Conservation (phyloP, 495 filamentous ascomycete genomes). For the Baudoinia panamericana region DNA sequence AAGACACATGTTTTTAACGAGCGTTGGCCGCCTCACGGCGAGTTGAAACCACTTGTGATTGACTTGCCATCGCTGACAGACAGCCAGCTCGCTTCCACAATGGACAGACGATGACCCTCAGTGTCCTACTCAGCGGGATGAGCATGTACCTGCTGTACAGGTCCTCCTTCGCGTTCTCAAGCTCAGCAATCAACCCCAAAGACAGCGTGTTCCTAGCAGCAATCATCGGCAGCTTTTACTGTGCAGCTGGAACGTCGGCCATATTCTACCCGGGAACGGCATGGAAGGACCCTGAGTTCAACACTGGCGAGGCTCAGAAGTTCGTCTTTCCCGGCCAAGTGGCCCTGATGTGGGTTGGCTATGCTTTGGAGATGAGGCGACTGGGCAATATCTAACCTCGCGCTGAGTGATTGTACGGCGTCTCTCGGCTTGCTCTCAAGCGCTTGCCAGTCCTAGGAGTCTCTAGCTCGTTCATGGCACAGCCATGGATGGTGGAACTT, state of each 20-base stretch:
- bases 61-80: background rate
- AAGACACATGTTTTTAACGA: conserved; percentile 26
- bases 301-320: background rate
- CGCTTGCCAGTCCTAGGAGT: too few species aligned
- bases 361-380: conserved; percentile 5
- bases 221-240: conserved; percentile 14
- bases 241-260: conserved; percentile 9
- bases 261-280: conserved; percentile 15
- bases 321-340: conserved; percentile 4
- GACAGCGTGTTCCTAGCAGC: conserved; percentile 5
- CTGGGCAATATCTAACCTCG: too few species aligned
- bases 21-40: conserved; percentile 24
- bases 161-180: background rate
- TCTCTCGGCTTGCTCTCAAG: too few species aligned
- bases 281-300: conserved; percentile 12
- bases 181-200: background rate
- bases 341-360: conserved; percentile 10
- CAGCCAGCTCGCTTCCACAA: conserved; percentile 23
- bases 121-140: conserved; percentile 2
- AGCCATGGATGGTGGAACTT: too few species aligned
- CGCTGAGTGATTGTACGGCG: too few species aligned
- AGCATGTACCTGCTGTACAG: conserved; percentile 7
- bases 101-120: conserved; percentile 25
- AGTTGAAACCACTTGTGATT: background rate
- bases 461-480: too few species aligned